Percentiles rank a stretch among this genome's conserved stretches.
phyloP scores from a whole-genome alignment of 176 grass and related monocot genomes.

The Alloteropsis semialata region DNA sequence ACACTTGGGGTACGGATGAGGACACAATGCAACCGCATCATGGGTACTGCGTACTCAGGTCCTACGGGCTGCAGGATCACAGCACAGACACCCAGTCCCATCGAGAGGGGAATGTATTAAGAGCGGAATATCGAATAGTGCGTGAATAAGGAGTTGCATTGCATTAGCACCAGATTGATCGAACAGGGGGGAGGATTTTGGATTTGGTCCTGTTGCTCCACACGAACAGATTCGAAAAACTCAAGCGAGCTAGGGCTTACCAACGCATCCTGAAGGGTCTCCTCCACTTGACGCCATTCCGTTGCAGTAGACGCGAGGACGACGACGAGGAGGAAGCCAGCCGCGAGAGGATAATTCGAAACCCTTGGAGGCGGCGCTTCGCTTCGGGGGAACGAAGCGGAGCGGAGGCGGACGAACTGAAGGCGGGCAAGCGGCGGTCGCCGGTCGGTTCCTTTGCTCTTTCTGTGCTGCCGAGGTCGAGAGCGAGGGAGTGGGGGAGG shows the following conservation, averaged over 20 bases:
- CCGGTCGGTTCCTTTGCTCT: neutral
- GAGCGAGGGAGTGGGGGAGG: neutral
- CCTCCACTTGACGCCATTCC: slow-evolving; percentile 29
- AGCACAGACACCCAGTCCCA: neutral
- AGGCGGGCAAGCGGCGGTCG: neutral
- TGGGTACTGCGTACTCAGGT: neutral
- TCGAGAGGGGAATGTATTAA: neutral
- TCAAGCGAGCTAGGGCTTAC: slow-evolving; percentile 20
- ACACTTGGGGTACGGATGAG: neutral
- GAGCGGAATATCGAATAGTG: neutral
- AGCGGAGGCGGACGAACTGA: neutral
- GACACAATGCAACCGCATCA: neutral
- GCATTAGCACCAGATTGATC: neutral
- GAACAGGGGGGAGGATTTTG: neutral
- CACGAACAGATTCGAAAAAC: neutral
- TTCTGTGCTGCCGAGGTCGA: no score
- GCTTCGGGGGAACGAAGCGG: neutral
- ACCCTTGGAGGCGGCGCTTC: neutral
- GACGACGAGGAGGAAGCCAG: neutral
- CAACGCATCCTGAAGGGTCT: slow-evolving; percentile 24
- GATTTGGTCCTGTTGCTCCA: neutral
- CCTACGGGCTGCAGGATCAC: neutral
- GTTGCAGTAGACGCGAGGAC: neutral
- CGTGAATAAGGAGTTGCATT: neutral
- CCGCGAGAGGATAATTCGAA: neutral